phyloP scores from a whole-genome alignment of 2,329 filamentous ascomycete species.

The Exophiala spinifera region DNA sequence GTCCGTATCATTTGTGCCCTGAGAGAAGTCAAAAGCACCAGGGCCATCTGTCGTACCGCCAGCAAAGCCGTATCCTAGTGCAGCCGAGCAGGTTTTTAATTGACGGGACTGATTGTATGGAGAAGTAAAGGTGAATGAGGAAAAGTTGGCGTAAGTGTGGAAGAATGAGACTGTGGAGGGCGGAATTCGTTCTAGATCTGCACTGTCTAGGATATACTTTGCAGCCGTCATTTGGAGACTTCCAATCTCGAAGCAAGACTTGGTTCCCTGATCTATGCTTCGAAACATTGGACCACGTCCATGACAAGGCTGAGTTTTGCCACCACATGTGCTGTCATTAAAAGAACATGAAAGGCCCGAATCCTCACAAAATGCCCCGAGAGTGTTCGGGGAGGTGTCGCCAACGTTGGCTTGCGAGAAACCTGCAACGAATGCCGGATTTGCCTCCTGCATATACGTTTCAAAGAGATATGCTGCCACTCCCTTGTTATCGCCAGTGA shows the following conservation, averaged over 20 bases:
- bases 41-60: conserved; percentile 90
- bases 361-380: conserved; percentile 87
- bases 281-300: conserved; percentile 47
- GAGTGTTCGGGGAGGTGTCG: conserved; percentile 83
- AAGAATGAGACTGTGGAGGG: conserved; percentile 72
- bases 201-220: conserved; percentile 54
- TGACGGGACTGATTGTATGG: conserved; percentile 62
- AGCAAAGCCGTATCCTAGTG: conserved; percentile 87
- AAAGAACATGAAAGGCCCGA: conserved; percentile 54
- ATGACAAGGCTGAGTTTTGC: conserved; percentile 43
- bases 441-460: conserved; percentile 36
- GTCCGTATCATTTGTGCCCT: conserved; percentile 58
- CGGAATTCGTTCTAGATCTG: conserved; percentile 48
- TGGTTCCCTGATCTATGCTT: conserved; percentile 45
- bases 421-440: conserved; percentile 71
- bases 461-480: conserved; percentile 86
- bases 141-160: conserved; percentile 82
- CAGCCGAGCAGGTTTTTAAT: conserved; percentile 74
- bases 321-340: conserved; percentile 75
- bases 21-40: conserved; percentile 88
- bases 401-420: conserved; percentile 91
- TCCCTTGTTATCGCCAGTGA: conserved; percentile 95
- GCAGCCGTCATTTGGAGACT: conserved; percentile 45
- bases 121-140: conserved; percentile 68
- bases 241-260: conserved; percentile 51